These are phyloP conservation scores for Sugiyamaella lignohabitans DNA, from an alignment of 805 yeast species.

Conservation along the genomic window DNA sequence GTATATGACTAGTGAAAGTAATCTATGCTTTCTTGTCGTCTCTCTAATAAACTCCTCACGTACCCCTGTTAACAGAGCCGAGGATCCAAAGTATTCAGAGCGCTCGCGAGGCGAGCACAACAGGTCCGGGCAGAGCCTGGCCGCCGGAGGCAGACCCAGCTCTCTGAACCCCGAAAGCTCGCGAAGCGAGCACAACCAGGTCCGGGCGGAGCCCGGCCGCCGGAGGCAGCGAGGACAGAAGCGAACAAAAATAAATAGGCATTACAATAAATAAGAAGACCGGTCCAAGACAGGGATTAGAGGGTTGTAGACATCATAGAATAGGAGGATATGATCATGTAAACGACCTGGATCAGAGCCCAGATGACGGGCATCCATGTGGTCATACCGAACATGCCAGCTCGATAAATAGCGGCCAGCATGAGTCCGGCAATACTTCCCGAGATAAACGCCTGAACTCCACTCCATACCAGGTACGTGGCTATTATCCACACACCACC, in stretches of 20 bases:
- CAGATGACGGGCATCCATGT: slow-evolving; percentile 93
- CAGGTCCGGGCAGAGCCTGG: no score
- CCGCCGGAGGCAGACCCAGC: not conserved
- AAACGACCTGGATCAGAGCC: slow-evolving; percentile 62
- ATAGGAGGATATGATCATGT: slow-evolving; percentile 60
- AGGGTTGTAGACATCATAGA: slow-evolving; percentile 46
- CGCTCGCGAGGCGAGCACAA: not conserved
- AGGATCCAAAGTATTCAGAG: no score
- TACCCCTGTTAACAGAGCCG: no score
- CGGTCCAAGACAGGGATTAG: no score
- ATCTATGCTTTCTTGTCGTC: no score
- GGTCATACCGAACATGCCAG: slow-evolving; percentile 81
- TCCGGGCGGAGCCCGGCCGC: slow-evolving; percentile 1
- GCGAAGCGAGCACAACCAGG: not conserved
- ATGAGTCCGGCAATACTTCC: slow-evolving; percentile 78
- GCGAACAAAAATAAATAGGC: not conserved
- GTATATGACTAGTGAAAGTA: no score
- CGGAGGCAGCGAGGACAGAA: not conserved
- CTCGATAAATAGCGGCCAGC: slow-evolving; percentile 64
- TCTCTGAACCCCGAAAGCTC: not conserved
- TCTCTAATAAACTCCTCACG: no score
- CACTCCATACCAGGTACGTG: slow-evolving; percentile 48
- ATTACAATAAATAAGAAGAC: no score
- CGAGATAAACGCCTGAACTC: slow-evolving; percentile 56
- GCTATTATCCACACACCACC: slow-evolving; percentile 35